These are phyloP conservation scores for Botrytis elliptica DNA, from an alignment of 2,329 filamentous ascomycete genomes.

Conservation along the genomic window DNA sequence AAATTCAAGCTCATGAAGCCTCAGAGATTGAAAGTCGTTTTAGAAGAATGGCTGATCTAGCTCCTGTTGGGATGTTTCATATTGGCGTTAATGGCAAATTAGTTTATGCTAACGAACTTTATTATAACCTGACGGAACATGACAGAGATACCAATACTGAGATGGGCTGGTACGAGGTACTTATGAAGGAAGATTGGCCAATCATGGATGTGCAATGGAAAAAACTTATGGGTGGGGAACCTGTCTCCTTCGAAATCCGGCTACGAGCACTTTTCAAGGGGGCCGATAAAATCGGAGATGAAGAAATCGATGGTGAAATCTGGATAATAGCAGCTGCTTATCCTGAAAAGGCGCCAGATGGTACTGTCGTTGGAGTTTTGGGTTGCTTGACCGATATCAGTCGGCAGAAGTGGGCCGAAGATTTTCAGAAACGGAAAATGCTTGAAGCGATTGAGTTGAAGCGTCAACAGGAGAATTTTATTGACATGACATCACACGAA, in stretches of 20 bases:
- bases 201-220: slow-evolving; percentile 30
- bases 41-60: slow-evolving; percentile 68
- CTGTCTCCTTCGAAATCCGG: slow-evolving; percentile 31
- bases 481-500: slow-evolving; percentile 71
- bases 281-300: slow-evolving; percentile 53
- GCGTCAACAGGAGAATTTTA: slow-evolving; percentile 76
- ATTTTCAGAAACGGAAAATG: slow-evolving; percentile 45
- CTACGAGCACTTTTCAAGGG: slow-evolving; percentile 45
- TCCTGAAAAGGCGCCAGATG: slow-evolving; percentile 62
- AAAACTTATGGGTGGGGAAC: slow-evolving; percentile 28
- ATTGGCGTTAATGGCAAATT: slow-evolving; percentile 63
- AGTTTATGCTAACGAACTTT: slow-evolving; percentile 70
- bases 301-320: slow-evolving; percentile 60
- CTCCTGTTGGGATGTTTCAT: slow-evolving; percentile 73
- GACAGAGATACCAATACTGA: not conserved
- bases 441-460: slow-evolving; percentile 56
- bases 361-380: slow-evolving; percentile 70
- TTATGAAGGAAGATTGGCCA: slow-evolving; percentile 16
- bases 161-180: not conserved
- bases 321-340: slow-evolving; percentile 78
- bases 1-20: slow-evolving; percentile 51
- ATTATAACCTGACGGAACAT: slow-evolving; percentile 40
- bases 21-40: slow-evolving; percentile 60
- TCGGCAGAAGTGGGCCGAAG: slow-evolving; percentile 71
- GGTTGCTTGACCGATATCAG: slow-evolving; percentile 84